phyloP scores from a whole-genome alignment of 2,329 filamentous ascomycete genomes.

The Microsporum audouinii region DNA sequence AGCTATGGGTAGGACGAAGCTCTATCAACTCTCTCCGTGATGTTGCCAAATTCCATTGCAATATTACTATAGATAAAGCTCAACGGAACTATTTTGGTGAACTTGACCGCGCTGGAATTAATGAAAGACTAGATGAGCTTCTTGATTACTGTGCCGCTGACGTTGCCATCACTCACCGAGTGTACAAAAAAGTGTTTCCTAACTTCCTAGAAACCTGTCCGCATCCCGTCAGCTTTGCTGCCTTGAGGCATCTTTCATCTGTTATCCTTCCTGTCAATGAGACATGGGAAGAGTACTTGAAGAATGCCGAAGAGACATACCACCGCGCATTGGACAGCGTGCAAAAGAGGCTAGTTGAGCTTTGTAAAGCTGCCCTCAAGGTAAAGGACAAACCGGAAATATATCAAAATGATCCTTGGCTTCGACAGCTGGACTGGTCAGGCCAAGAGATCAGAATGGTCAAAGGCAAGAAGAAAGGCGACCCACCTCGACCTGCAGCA shows the following conservation, averaged over 20 bases:
- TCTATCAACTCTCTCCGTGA: conserved; percentile 91
- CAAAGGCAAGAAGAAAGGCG: conserved; percentile 79
- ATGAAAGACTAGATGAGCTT: conserved; percentile 64
- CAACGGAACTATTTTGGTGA: conserved; percentile 77
- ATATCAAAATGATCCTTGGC: conserved; percentile 76
- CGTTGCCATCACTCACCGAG: conserved; percentile 79
- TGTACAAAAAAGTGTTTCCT: conserved; percentile 90
- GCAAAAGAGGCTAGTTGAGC: conserved; percentile 56
- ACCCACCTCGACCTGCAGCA: conserved; percentile 63
- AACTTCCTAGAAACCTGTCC: conserved; percentile 82
- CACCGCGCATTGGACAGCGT: conserved; percentile 65
- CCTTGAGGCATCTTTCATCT: conserved; percentile 80
- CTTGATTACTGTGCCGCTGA: conserved; percentile 92
- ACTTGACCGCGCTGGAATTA: conserved; percentile 59
- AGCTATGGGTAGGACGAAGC: conserved; percentile 88
- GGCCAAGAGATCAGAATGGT: conserved; percentile 84
- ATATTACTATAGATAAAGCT: conserved; percentile 82
- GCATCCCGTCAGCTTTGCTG: conserved; percentile 93
- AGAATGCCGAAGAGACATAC: conserved; percentile 76
- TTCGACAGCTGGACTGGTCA: conserved; percentile 89
- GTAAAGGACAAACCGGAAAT: conserved; percentile 57
- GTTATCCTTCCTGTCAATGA: conserved; percentile 85
- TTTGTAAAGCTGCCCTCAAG: conserved; percentile 67
- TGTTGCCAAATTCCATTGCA: conserved; percentile 91
- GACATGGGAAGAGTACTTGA: conserved; percentile 75